Evolutionary conservation across 805 yeast species (phyloP), one percentile per base, ranked within the genome.

Genomic region (Yamadazyma endophytica): DNA sequence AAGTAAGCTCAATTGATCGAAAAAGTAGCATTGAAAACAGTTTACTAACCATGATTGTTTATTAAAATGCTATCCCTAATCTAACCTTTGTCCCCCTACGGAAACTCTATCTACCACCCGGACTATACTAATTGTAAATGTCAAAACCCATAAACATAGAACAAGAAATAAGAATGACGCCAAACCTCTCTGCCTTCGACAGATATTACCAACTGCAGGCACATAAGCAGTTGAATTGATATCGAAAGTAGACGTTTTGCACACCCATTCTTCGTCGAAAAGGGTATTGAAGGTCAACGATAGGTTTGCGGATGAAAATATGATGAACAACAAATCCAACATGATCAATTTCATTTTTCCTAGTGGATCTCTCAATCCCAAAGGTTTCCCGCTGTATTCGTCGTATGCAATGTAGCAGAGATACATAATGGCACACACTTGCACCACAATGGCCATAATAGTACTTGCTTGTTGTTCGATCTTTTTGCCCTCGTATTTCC

Each of bases 321-420:
- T 88, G 40, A 92, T 86, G 56, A 92, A 87, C 19, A 90, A 59
- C 24, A 90, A 64, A 53, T 92, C 98, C 44, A 88, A 64, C 65
- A 88, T 64, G 38, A 90, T 75, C 36, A 90, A 70, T 48, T 84
- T 71, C 67, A 92, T 73, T 53, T 92, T 92, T 15, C 83, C 86
- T 37, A 75, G 64, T 0, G 97, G 94, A 39, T 86, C 75, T 44
- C 98, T 72, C 26, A 92, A 66, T 0, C 98, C 98, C 29, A 92
- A 56, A 0, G 97, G 98, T 51, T 86, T 82, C 9, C 96, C 94
- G 15, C 80, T 73, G 56, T 86, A 90, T 56, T 92, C 98, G 56
- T 92, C 97, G 48, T 77, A 79, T 2, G 95, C 78, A 53, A 90
- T 85, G 56, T 85, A 88, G 3, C 79, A 58, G 34, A 88, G 70